Conservation (phyloP, 805 yeast genomes). For the Ogataea parapolymorpha region DNA sequence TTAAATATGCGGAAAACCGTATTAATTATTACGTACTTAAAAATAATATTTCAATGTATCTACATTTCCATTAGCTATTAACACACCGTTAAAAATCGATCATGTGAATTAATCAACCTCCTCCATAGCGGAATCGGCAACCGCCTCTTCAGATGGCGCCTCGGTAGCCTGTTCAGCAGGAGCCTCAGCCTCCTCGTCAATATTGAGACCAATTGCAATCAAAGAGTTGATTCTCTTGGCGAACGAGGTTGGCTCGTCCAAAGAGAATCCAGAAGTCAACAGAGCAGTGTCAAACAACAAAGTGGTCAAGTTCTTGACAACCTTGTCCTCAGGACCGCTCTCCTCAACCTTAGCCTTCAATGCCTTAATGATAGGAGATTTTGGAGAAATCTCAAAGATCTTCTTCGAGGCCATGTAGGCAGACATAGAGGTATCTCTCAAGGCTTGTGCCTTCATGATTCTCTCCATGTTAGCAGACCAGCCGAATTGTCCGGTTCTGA, state of each 20-base stretch:
- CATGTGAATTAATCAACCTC: constrained; percentile 78
- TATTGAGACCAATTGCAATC: constrained; percentile 96
- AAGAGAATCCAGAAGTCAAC: constrained; percentile 97
- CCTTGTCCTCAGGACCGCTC: constrained; percentile 97
- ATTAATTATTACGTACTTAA: not conserved
- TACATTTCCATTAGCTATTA: constrained; percentile 5
- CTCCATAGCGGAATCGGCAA: constrained; percentile 96
- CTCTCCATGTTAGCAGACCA: constrained; percentile 99
- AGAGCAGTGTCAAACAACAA: constrained; percentile 96
- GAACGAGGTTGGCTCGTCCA: constrained; percentile 97
- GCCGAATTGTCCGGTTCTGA: constrained; percentile 99
- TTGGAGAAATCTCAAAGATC: constrained; percentile 98
- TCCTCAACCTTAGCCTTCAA: constrained; percentile 94
- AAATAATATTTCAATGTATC: not conserved
- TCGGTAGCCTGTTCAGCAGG: constrained; percentile 41
- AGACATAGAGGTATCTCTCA: constrained; percentile 98
- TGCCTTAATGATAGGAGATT: constrained; percentile 91
- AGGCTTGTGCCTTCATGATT: constrained; percentile 99
- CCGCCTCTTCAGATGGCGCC: constrained; percentile 58
- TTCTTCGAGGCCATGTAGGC: constrained; percentile 99
- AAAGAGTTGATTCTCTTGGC: constrained; percentile 98
- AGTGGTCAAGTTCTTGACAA: constrained; percentile 96
- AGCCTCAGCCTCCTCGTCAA: constrained; percentile 73
- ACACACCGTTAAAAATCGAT: not conserved
- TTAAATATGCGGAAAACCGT: not conserved